Evolutionary conservation across 1,284 basidiomycete species (phyloP).

Genomic region (Ganoderma lingzhi): DNA sequence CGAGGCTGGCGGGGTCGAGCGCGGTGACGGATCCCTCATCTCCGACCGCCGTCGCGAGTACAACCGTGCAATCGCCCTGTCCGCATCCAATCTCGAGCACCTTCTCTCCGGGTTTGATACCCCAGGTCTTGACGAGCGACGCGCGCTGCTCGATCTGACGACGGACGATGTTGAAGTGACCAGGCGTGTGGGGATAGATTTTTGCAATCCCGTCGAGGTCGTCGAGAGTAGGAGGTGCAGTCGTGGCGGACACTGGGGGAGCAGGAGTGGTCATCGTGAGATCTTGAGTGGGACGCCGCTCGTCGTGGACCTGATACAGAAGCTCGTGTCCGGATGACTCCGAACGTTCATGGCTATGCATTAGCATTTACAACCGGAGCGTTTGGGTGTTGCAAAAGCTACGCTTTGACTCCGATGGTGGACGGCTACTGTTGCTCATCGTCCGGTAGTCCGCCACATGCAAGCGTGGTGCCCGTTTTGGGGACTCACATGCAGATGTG

Average conservation of each 20-base stretch:
- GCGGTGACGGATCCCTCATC: conserved; percentile 48
- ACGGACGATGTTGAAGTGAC: conserved; percentile 28
- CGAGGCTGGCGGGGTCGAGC: conserved; percentile 48
- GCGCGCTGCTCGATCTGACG: conserved; percentile 49
- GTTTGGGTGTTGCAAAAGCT: background rate
- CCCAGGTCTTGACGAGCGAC: conserved; percentile 44
- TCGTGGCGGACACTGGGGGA: background rate
- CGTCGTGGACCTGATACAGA: background rate
- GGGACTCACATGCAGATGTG: no score
- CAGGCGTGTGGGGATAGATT: conserved; percentile 29
- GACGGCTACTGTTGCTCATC: no score
- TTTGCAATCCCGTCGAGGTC: conserved; percentile 28
- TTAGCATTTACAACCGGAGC: background rate
- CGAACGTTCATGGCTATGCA: background rate
- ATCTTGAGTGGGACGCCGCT: background rate
- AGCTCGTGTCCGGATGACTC: background rate
- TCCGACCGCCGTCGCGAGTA: conserved; percentile 49
- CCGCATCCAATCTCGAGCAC: conserved; percentile 54
- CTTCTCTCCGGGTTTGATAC: conserved; percentile 41
- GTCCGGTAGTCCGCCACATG: no score
- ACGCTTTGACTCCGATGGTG: background rate
- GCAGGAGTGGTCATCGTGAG: conserved; percentile 12
- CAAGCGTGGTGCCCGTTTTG: no score
- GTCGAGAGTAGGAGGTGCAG: conserved; percentile 14
- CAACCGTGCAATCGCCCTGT: conserved; percentile 52